These are phyloP conservation scores for Pascua sp. DNA, from an alignment of 1,284 basidiomycete species.

Conservation along the genomic window DNA sequence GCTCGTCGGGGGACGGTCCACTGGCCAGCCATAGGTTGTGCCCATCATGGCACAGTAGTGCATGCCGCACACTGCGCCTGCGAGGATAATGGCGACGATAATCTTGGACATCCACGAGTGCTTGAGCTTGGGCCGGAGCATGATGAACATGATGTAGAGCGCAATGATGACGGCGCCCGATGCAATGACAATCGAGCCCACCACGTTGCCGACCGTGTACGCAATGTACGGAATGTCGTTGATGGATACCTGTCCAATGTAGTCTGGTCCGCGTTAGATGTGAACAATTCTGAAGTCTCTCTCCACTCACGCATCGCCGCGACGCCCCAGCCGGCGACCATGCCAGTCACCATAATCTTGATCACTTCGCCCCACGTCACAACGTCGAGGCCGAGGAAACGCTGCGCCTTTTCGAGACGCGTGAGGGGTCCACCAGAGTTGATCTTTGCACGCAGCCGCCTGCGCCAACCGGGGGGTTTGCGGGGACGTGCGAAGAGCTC, in stretches of 20 bases:
- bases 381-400: constrained; percentile 44
- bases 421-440: constrained; percentile 12
- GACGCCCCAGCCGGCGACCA: constrained; percentile 51
- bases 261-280: constrained; percentile 38
- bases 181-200: constrained; percentile 51
- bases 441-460: constrained; percentile 14
- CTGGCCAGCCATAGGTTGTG: constrained; percentile 43
- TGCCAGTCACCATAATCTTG: constrained; percentile 50
- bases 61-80: constrained; percentile 48
- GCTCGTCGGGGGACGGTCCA: constrained; percentile 19
- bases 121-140: constrained; percentile 52
- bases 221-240: constrained; percentile 48
- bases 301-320: constrained; percentile 51
- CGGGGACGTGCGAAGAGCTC: background rate
- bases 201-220: constrained; percentile 46
- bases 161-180: constrained; percentile 49
- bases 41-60: constrained; percentile 48
- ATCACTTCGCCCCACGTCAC: constrained; percentile 45
- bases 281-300: constrained; percentile 2
- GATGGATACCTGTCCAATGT: constrained; percentile 53
- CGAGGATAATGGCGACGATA: constrained; percentile 48
- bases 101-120: constrained; percentile 50
- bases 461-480: constrained; percentile 11
- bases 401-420: constrained; percentile 20
- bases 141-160: constrained; percentile 54